Percentiles rank a stretch among this genome's conserved stretches.
Conservation (phyloP, 2,329 filamentous ascomycete species). For the Chaetomiaceae sp. region DNA sequence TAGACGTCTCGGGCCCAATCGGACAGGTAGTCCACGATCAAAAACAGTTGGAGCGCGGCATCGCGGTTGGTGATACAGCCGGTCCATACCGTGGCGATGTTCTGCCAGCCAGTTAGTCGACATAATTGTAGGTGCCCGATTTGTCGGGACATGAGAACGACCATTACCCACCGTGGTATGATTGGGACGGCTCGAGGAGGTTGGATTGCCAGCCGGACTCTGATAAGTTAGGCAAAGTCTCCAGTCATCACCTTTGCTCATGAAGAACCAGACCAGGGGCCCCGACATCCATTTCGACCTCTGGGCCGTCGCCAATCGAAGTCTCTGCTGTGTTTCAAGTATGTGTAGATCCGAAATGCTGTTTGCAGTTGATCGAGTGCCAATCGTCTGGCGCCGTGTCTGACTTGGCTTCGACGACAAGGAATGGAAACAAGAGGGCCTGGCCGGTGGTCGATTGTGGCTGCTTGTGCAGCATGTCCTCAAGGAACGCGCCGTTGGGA, state of each 20-base stretch:
- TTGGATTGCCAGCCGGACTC: not conserved
- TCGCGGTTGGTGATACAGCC: not conserved
- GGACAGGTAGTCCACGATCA: constrained; percentile 3
- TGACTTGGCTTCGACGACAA: not conserved
- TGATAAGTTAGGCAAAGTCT: not conserved
- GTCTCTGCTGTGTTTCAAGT: not conserved
- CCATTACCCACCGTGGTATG: not conserved
- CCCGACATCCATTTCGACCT: not conserved
- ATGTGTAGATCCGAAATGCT: not conserved
- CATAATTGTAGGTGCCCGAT: not conserved
- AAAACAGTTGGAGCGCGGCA: not conserved
- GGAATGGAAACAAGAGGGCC: not conserved
- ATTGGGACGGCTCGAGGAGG: not conserved
- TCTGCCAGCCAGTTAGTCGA: not conserved
- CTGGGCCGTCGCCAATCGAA: not conserved
- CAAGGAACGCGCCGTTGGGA: not conserved
- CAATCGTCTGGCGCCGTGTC: not conserved
- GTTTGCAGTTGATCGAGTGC: not conserved
- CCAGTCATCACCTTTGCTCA: not conserved
- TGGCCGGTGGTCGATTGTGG: not conserved
- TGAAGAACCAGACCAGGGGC: not conserved
- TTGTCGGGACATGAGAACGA: not conserved
- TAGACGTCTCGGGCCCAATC: constrained; percentile 3
- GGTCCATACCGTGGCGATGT: not conserved
- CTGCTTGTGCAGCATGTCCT: not conserved